Percentiles rank a stretch among this genome's conserved stretches.
Conservation (phyloP, 371 early-diverging fungal species). For the Mortierella sp. region DNA sequence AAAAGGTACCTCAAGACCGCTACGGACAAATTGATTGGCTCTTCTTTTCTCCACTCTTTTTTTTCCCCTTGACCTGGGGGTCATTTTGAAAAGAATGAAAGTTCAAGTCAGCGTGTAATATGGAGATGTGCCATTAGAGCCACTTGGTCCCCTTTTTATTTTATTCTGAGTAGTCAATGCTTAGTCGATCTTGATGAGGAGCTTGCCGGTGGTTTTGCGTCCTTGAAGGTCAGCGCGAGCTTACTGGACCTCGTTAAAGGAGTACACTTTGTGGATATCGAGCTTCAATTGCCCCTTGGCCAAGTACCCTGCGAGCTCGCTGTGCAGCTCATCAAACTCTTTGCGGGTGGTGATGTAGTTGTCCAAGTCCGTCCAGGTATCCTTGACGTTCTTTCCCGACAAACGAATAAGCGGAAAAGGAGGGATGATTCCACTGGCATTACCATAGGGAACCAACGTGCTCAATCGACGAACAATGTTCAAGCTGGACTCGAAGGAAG, state of each 20-base stretch:
- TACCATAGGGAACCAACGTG: conserved; percentile 89
- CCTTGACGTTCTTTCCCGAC: conserved; percentile 75
- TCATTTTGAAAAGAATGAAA: no score
- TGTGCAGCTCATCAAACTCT: conserved; percentile 74
- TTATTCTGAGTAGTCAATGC: not conserved
- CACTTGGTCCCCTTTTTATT: not conserved
- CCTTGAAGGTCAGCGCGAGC: conserved; percentile 88
- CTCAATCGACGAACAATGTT: conserved; percentile 80
- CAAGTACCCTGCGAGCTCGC: conserved; percentile 72
- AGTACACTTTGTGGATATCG: conserved; percentile 80
- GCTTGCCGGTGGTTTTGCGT: conserved; percentile 83
- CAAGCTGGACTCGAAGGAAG: conserved; percentile 85
- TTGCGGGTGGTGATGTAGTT: conserved; percentile 76
- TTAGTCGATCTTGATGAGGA: conserved; percentile 67
- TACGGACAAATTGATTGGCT: no score
- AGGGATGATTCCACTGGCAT: conserved; percentile 89
- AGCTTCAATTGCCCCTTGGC: conserved; percentile 68
- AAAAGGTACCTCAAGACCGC: no score
- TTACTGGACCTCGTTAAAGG: conserved; percentile 77
- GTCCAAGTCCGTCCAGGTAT: conserved; percentile 84
- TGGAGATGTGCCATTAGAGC: no score
- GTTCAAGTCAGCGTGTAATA: no score
- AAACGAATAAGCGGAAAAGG: conserved; percentile 79
- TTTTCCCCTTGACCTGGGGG: no score
- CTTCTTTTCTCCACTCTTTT: no score